Percentiles rank a stretch among this genome's conserved stretches.
Evolutionary conservation across 768 basidiomycete species (phyloP).

Genomic region (Termitomyces eurrhizus): DNA sequence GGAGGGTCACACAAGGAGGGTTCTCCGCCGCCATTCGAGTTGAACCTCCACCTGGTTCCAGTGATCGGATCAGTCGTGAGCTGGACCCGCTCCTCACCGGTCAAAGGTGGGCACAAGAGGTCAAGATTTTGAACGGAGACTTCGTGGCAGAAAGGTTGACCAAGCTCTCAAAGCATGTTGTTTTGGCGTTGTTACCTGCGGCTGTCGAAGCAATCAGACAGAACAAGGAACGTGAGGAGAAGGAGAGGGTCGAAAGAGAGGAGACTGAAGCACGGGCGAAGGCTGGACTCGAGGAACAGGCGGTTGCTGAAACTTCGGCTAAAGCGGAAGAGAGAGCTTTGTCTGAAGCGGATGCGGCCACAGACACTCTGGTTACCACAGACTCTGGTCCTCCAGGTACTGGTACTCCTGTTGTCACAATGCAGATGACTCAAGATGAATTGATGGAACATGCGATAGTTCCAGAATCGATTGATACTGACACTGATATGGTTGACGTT

Average conservation of each 20-base stretch:
- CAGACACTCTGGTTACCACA: slow-evolving; percentile 23
- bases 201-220: slow-evolving; percentile 63
- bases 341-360: slow-evolving; percentile 28
- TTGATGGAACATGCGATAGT: slow-evolving; percentile 29
- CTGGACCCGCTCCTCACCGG: slow-evolving; percentile 79
- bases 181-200: slow-evolving; percentile 73
- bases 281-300: slow-evolving; percentile 30
- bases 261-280: slow-evolving; percentile 34
- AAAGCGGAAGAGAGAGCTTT: slow-evolving; percentile 31
- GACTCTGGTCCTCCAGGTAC: background rate
- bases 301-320: slow-evolving; percentile 25
- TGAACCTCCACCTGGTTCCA: slow-evolving; percentile 46
- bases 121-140: slow-evolving; percentile 74
- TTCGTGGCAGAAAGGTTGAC: slow-evolving; percentile 63
- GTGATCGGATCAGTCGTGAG: slow-evolving; percentile 49
- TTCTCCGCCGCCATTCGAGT: slow-evolving; percentile 59
- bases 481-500: slow-evolving; percentile 27
- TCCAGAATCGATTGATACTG: slow-evolving; percentile 22
- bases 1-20: slow-evolving; percentile 42
- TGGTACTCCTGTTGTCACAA: slow-evolving; percentile 1
- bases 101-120: slow-evolving; percentile 89
- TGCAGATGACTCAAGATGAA: slow-evolving; percentile 22
- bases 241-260: slow-evolving; percentile 40
- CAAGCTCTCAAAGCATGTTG: slow-evolving; percentile 68
- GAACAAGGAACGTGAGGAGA: slow-evolving; percentile 55